phyloP scores from a whole-genome alignment of 148 eudicot genomes.

The Hydrangea macrophylla region DNA sequence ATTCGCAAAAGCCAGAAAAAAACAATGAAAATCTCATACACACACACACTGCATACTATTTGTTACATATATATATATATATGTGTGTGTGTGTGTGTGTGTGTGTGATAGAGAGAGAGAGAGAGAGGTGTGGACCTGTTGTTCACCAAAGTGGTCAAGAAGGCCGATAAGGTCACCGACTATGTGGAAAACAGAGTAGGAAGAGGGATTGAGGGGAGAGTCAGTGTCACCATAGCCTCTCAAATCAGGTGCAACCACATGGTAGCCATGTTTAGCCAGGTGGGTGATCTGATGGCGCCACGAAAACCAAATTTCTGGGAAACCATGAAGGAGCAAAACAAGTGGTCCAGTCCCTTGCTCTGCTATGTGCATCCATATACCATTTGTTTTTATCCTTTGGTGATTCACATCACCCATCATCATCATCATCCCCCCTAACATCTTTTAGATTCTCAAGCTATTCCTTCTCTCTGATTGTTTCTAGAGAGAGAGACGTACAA shows the following conservation, averaged over 20 bases:
- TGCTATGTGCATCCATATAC: slow-evolving; percentile 50
- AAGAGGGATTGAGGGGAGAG: slow-evolving; percentile 38
- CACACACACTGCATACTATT: neutral
- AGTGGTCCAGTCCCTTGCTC: slow-evolving; percentile 51
- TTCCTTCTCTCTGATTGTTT: neutral
- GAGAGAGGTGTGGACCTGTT: slow-evolving; percentile 25
- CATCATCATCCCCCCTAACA: slow-evolving; percentile 9
- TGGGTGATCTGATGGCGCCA: slow-evolving; percentile 60
- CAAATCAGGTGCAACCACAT: slow-evolving; percentile 52
- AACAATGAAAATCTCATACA: neutral
- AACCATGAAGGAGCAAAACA: slow-evolving; percentile 53
- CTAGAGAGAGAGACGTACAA: neutral
- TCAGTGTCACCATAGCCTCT: slow-evolving; percentile 57
- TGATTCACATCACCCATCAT: slow-evolving; percentile 24
- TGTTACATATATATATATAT: neutral
- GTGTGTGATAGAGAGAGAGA: neutral
- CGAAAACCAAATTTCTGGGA: slow-evolving; percentile 57
- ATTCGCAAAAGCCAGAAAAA: neutral
- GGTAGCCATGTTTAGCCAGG: slow-evolving; percentile 42
- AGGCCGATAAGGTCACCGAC: slow-evolving; percentile 50
- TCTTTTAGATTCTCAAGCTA: neutral
- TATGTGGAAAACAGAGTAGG: slow-evolving; percentile 46
- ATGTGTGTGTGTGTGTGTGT: too few species aligned
- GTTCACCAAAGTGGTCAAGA: slow-evolving; percentile 38
- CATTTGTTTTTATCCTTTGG: slow-evolving; percentile 37